These are phyloP conservation scores for Scutellaria minor DNA, from an alignment of 257 asterid genomes.

Conservation along the genomic window DNA sequence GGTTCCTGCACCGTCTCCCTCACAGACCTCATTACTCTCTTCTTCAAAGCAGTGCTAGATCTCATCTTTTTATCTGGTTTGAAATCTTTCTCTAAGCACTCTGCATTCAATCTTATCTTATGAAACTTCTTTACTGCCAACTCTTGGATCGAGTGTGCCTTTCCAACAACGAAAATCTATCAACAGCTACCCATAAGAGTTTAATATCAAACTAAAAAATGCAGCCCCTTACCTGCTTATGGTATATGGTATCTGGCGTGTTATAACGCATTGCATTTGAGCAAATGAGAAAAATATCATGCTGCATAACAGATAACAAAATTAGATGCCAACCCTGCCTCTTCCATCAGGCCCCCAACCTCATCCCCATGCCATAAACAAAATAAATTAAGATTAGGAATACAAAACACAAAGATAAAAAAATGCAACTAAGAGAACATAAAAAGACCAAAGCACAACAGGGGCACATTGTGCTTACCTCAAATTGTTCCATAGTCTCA, in stretches of 20 bases:
- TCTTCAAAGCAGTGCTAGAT: too few relatives aligned
- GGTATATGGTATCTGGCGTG: conserved; percentile 74
- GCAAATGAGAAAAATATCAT: conserved; percentile 81
- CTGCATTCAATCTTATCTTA: conserved; percentile 52
- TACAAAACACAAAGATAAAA: background rate
- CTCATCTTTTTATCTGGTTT: conserved; percentile 60
- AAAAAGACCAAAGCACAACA: background rate
- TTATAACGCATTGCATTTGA: conserved; percentile 92
- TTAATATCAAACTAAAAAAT: background rate
- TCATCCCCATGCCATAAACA: background rate
- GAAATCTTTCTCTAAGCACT: conserved; percentile 51
- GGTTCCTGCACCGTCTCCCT: too few relatives aligned
- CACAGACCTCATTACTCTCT: too few relatives aligned
- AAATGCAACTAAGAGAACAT: background rate
- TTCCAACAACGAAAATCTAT: conserved; percentile 31
- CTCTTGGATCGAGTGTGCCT: conserved; percentile 88
- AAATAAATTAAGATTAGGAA: background rate
- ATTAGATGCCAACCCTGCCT: background rate
- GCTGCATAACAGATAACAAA: conserved; percentile 49
- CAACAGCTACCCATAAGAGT: conserved; percentile 6
- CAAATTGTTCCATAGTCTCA: conserved; percentile 62
- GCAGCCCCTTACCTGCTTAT: conserved; percentile 67
- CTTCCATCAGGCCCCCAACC: background rate
- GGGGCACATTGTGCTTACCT: conserved; percentile 41
- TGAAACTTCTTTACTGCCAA: conserved; percentile 72